Evolutionary conservation across 2,329 filamentous ascomycete species (phyloP), one percentile per base, ranked within the genome.

Genomic region (Fusarium tuaranense): DNA sequence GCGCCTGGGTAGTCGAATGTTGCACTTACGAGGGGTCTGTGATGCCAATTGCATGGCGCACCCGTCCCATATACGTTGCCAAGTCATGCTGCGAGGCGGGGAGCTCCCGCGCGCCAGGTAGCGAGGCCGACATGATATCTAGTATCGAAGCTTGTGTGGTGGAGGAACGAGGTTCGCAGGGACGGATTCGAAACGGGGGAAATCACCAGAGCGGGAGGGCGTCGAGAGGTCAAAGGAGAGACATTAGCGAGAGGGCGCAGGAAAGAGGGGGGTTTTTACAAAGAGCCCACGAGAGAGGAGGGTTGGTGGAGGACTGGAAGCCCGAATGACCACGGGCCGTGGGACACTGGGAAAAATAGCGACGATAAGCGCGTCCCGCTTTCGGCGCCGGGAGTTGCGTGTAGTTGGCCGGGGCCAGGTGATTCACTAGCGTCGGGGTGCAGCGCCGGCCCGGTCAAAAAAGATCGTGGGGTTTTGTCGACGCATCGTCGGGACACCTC

Each of bases 31-130:
- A 97, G 77, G 97, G 97, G 87, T 99, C 97, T 82, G 95, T 93
- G 79, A 99, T 92, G 79, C 95, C 92, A 71, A 94, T 93, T 20
- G 95, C 92, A 86, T 99, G 96, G 85, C 90, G 91, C 80, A 98
- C 97, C 69, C 97, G 92, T 75, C 97, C 97, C 94, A 94, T 97
- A 86, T 99, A 99, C 57, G 95, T 98, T 81, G 85, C 91, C 80
- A 99, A 88, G 82, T 99, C 94, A 89, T 97, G 96, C 84, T 95
- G 95, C 65, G 97, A 99, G 67, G 92, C 91, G 71, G 97, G 97
- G 75, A 98, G 89, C 83, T 98, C 95, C 83, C 96, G 93, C 79
- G 85, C 85, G 69, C 91, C 91, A 59, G 91, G 90, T 36, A 93
- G 83, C 27, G 91, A 92, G 69, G 91, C 87, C 67, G 91, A 93